A percentile compares a stretch with the other conserved stretches of the same genome.
These are phyloP conservation scores for Entrophospora sp. DNA, from an alignment of 192 early-diverging fungal species.

Conservation along the genomic window DNA sequence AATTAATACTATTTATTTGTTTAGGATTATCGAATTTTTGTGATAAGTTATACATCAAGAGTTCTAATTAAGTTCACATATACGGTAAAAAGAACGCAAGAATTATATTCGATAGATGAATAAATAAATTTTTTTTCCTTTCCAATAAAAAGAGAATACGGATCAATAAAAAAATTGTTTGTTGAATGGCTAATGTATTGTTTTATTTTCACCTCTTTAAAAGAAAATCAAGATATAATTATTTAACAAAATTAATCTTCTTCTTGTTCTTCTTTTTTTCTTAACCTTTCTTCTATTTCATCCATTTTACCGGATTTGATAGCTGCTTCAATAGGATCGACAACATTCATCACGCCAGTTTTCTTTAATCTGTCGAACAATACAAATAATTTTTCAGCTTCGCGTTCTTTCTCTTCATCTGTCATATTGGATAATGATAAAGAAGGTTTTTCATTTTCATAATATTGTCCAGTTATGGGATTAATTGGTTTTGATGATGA, in stretches of 20 bases:
- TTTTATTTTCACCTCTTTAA: too few species aligned
- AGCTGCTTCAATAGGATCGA: constrained; percentile 60
- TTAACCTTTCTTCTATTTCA: too few species aligned
- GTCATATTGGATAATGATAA: constrained; percentile 81
- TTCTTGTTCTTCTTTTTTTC: neutral
- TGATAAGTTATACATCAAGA: too few species aligned
- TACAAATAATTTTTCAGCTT: constrained; percentile 86
- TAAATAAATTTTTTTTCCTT: too few species aligned
- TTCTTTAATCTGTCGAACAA: constrained; percentile 90
- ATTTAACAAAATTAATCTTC: too few species aligned
- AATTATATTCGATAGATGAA: too few species aligned
- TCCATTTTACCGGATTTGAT: constrained; percentile 13
- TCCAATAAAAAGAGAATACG: too few species aligned
- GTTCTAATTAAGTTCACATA: too few species aligned
- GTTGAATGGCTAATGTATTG: too few species aligned
- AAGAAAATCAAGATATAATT: too few species aligned
- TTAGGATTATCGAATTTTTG: constrained; percentile 45
- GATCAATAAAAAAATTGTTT: too few species aligned
- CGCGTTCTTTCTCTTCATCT: constrained; percentile 92
- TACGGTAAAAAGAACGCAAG: too few species aligned
- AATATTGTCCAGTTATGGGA: constrained; percentile 83
- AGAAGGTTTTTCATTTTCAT: constrained; percentile 33
- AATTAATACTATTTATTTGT: constrained; percentile 47
- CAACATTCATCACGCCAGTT: constrained; percentile 81
- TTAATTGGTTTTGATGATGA: constrained; percentile 43